Evolutionary conservation across 495 filamentous ascomycete species (phyloP).

Genomic region (Rusavskia elegans): DNA sequence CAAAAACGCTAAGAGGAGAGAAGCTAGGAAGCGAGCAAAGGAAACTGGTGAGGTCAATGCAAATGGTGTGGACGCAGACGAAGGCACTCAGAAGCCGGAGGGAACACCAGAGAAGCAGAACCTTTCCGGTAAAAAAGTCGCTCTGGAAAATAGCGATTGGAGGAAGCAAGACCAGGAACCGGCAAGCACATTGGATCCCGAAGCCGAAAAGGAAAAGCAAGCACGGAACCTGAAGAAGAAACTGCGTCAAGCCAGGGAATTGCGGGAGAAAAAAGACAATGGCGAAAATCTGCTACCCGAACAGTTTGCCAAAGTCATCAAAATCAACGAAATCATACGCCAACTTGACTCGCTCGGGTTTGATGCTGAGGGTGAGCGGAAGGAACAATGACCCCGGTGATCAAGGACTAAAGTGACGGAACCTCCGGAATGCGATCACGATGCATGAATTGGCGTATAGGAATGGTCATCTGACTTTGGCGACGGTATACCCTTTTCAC

Average conservation of each 20-base stretch:
- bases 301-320: conserved; percentile 94
- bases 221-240: conserved; percentile 92
- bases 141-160: conserved; percentile 15
- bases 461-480: background rate
- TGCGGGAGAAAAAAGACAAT: conserved; percentile 79
- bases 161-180: conserved; percentile 8
- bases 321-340: conserved; percentile 81
- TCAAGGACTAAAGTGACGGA: background rate
- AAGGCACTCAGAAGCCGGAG: conserved; percentile 17
- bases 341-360: conserved; percentile 81
- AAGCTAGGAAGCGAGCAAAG: conserved; percentile 79
- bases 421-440: no score
- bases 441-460: background rate
- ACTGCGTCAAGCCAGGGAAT: conserved; percentile 76
- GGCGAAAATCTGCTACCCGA: conserved; percentile 75
- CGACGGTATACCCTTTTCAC: background rate
- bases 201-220: conserved; percentile 80
- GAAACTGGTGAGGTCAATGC: conserved; percentile 25
- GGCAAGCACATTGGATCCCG: conserved; percentile 35
- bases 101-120: background rate
- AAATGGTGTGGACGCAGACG: conserved; percentile 20
- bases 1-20: conserved; percentile 89
- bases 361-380: conserved; percentile 45
- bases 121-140: background rate
- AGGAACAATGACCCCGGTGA: conserved; percentile 12